A percentile compares a stretch with the other conserved stretches of the same genome.
Evolutionary conservation across 1,139 yeast genomes (phyloP).

Genomic region (Yamadazyma membranifaciens): DNA sequence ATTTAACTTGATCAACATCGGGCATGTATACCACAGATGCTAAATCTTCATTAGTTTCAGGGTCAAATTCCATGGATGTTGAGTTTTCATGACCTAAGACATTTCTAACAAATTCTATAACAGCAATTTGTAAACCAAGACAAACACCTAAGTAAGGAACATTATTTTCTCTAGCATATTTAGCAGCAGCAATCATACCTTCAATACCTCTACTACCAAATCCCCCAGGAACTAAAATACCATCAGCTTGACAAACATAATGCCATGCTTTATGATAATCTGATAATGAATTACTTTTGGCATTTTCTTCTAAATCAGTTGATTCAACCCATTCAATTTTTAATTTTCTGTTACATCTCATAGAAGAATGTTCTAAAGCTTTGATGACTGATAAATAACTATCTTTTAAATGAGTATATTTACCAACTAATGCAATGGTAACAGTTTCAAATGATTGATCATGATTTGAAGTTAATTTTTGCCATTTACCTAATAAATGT

Average conservation of each 20-base stretch:
- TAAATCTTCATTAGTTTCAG: slow-evolving; percentile 55
- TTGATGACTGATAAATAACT: slow-evolving; percentile 93
- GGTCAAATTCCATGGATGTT: slow-evolving; percentile 83
- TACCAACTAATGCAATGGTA: slow-evolving; percentile 94
- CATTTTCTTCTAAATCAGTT: slow-evolving; percentile 76
- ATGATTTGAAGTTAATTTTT: slow-evolving; percentile 66
- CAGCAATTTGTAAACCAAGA: slow-evolving; percentile 96
- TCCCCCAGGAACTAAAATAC: slow-evolving; percentile 98
- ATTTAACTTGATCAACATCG: slow-evolving; percentile 89
- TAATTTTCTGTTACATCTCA: slow-evolving; percentile 81
- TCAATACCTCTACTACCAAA: slow-evolving; percentile 97
- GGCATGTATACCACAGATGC: slow-evolving; percentile 97
- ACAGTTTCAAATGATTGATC: slow-evolving; percentile 86
- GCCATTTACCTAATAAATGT: slow-evolving; percentile 75
- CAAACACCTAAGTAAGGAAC: slow-evolving; percentile 97
- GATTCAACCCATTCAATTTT: slow-evolving; percentile 97
- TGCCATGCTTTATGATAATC: slow-evolving; percentile 96
- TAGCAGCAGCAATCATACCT: slow-evolving; percentile 97
- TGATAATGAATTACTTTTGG: slow-evolving; percentile 62
- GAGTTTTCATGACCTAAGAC: slow-evolving; percentile 69
- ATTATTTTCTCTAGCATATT: slow-evolving; percentile 94
- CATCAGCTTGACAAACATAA: slow-evolving; percentile 89
- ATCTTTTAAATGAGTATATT: slow-evolving; percentile 93
- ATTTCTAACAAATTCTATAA: slow-evolving; percentile 87
- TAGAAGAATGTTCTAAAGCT: slow-evolving; percentile 91